Evolutionary conservation across 2,329 filamentous ascomycete genomes (phyloP).

Genomic region (Aspergillus pseudoterreus): DNA sequence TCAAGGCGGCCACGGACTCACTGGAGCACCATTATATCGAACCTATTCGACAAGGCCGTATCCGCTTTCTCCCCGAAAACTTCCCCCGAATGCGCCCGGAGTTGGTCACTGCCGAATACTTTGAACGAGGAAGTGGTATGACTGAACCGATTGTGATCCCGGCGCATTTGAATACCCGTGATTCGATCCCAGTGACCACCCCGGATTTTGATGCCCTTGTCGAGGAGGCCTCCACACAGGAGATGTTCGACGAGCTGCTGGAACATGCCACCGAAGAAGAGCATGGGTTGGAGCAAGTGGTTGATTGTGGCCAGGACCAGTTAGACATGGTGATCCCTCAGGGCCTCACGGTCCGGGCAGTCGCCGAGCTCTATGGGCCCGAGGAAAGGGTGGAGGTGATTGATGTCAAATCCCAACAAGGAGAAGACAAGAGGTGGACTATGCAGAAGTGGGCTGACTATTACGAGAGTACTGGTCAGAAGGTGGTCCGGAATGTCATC

Average conservation of each 20-base stretch:
- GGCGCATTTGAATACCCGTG: constrained; percentile 56
- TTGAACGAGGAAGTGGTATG: constrained; percentile 61
- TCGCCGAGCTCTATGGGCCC: constrained; percentile 61
- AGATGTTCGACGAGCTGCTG: constrained; percentile 39
- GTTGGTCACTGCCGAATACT: constrained; percentile 59
- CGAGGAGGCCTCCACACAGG: constrained; percentile 33
- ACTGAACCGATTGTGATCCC: constrained; percentile 65
- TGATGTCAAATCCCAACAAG: constrained; percentile 66
- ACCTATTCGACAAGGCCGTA: constrained; percentile 62
- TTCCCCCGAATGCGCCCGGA: constrained; percentile 64
- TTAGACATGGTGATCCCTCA: constrained; percentile 67
- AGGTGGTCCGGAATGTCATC: constrained; percentile 65
- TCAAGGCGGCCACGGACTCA: constrained; percentile 62
- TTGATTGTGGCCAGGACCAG: constrained; percentile 61
- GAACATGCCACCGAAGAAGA: constrained; percentile 27
- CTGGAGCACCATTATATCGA: constrained; percentile 66
- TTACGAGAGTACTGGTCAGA: constrained; percentile 57
- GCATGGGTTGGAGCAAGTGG: constrained; percentile 38
- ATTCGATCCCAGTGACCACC: constrained; percentile 31
- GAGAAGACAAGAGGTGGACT: constrained; percentile 61
- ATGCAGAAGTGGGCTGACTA: constrained; percentile 66
- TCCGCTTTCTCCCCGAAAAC: constrained; percentile 57
- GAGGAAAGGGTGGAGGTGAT: constrained; percentile 64
- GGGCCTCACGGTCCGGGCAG: constrained; percentile 59
- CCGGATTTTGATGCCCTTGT: constrained; percentile 27